Evolutionary conservation across 805 yeast genomes (phyloP), one percentile per base, ranked within the genome.

Genomic region (Pichia eremophila): DNA sequence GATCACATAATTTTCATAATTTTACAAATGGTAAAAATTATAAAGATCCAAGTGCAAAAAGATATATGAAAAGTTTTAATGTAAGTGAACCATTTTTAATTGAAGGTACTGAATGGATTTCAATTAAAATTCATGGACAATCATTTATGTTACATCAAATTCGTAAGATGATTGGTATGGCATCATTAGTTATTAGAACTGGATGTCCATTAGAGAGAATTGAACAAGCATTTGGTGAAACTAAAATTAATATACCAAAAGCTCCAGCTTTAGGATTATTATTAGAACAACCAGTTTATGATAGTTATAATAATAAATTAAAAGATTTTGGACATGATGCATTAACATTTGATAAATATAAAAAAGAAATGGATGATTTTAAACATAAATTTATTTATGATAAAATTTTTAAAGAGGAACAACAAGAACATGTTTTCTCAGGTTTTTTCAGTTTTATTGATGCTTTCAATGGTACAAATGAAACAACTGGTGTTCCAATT

Each of bases 91-190:
- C 98, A 2, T 86, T 88, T 64, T 83, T 88, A 45, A 90, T 91
- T 55, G 86, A 90, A 60, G 89, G 86, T 42, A 89, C 96, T 8
- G 98, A 93, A 62, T 93, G 99, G 99, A 76, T 87, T 2, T 86
- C 96, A 2, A 83, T 93, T 59, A 90, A 91, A 69, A 87, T 93
- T 55, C 99, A 93, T 64, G 99, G 99, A 8, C 99, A 93, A 68
- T 87, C 96, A 4, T 93, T 93, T 66, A 93, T 93, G 98, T 74
- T 93, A 53, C 98, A 91, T 68, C 99, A 91, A 73, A 93, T 93
- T 61, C 81, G 99, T 63, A 93, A 93, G 63, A 93, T 93, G 98
- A 87, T 93, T 50, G 91, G 96, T 22, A 83, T 91, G 95, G 95
- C 95, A 1, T 78, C 90, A 0, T 71, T 91, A 48, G 79, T 85